These are phyloP conservation scores for Helminthosporium solani DNA, from an alignment of 2,329 filamentous ascomycete genomes.

Conservation along the genomic window DNA sequence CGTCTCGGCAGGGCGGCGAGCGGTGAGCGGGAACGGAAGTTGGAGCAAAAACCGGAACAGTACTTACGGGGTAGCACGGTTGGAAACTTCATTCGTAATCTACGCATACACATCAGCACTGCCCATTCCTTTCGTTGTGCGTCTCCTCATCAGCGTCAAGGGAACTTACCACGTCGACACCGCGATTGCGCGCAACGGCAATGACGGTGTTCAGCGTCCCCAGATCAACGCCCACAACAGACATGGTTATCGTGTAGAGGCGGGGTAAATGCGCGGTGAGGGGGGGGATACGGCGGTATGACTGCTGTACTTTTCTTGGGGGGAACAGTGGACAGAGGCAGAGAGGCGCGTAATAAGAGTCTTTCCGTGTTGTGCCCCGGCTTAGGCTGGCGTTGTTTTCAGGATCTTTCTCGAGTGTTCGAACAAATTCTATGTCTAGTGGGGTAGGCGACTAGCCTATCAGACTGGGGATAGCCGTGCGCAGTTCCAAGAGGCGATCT, in stretches of 20 bases:
- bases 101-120: slow-evolving; percentile 47
- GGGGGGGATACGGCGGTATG: slow-evolving; percentile 4
- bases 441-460: slow-evolving; percentile 1
- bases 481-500: no score
- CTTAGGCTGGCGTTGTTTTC: slow-evolving; percentile 8
- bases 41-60: no score
- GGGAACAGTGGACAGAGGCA: slow-evolving; percentile 1
- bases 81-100: slow-evolving; percentile 99
- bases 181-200: slow-evolving; percentile 95
- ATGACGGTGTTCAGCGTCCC: slow-evolving; percentile 96
- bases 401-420: slow-evolving; percentile 14
- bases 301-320: neutral
- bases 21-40: no score
- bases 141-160: no score
- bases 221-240: slow-evolving; percentile 82
- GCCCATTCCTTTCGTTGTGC: neutral
- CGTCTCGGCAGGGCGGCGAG: slow-evolving; percentile 8
- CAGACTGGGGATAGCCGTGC: slow-evolving; percentile 15
- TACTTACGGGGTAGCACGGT: slow-evolving; percentile 94
- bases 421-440: slow-evolving; percentile 20
- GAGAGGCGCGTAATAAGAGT: slow-evolving; percentile 7
- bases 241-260: slow-evolving; percentile 51
- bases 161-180: slow-evolving; percentile 91
- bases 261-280: slow-evolving; percentile 27
- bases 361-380: slow-evolving; percentile 8